Base-by-base conservation (phyloP, 371 early-diverging fungal species). In the Syncephalastrum monosporum region DNA sequence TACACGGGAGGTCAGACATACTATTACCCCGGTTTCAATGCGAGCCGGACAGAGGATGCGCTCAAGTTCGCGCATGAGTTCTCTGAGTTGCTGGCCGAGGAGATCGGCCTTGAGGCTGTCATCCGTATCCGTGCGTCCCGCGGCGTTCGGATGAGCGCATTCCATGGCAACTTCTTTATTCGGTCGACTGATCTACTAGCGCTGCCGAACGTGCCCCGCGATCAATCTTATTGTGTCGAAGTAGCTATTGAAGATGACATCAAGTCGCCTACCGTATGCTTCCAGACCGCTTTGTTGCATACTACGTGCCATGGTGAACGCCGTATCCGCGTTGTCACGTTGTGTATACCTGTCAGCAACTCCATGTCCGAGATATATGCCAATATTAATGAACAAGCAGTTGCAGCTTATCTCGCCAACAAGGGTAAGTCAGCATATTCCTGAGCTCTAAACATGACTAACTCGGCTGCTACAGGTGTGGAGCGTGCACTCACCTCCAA, bases 261-360 rank as follows among this genome's bases (percentile, higher is more conserved):
- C 46, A 85, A 86, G 42, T 77, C 83, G 5, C 82, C 89, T 0
- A 84, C 89, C 6, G 90, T 92, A 8, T 96, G 93, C 71, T 91
- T 99, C 84, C 99, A 99, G 75, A 91, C 97, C 3, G 99, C 99
- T 2, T 71, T 99, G 41, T 75, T 99, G 44, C 93, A 97, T 62
- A 98, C 97, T 5, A 88, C 89, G 1, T 79, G 84, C 24, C 75
- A 67, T 52, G 88, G 87, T 27, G 97, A 97, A 71, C 86, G 99
- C 25, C 89, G 97, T 44, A 99, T 99, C 65, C 87, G 99, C 50
- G 96, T 99, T 1, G 66, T 97, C 42, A 99, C 98, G 0, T 72
- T 95, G 61, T 89, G 91, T 13, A 71, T 98, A 16, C 98, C 99
- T 5, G 91, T 94, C 3, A 91, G 91, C 5, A 85, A 76, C 53